Conservation (phyloP, 257 asterid species). For the Przewalskia tangutica region DNA sequence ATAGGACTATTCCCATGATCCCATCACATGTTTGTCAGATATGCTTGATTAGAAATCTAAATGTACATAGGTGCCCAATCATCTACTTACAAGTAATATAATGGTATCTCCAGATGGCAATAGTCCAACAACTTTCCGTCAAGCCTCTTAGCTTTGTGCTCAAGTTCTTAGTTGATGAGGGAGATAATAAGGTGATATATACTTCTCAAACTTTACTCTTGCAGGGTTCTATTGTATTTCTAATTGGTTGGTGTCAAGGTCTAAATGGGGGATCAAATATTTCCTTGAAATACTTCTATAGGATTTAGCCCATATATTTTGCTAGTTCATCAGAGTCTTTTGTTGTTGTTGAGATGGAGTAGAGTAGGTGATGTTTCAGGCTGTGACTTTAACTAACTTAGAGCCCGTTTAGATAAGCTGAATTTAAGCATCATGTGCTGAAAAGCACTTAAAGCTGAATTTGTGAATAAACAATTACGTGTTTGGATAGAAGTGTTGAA, state of each 20-base stretch:
- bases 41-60: not conserved
- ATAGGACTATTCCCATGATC: conserved; percentile 4
- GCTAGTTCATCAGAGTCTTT: not conserved
- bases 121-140: conserved; percentile 44
- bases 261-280: not conserved
- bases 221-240: not conserved
- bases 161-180: conserved; percentile 22
- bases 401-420: no score
- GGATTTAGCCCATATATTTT: not conserved
- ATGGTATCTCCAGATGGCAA: conserved; percentile 46
- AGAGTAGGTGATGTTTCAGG: conserved; percentile 1
- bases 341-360: not conserved
- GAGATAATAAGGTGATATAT: conserved; percentile 39
- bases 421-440: no score
- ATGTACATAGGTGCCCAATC: not conserved
- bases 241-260: conserved; percentile 4
- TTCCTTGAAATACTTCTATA: not conserved
- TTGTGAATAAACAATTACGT: no score
- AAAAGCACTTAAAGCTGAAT: no score
- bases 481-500: no score
- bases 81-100: conserved; percentile 6
- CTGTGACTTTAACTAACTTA: not conserved
- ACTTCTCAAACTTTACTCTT: not conserved
- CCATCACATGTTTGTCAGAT: conserved; percentile 11
- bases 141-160: conserved; percentile 43